A percentile compares a stretch with the other conserved stretches of the same genome.
These are phyloP conservation scores for Aspergillus pseudoglaucus DNA, from an alignment of 2,329 filamentous ascomycete species.

Conservation along the genomic window DNA sequence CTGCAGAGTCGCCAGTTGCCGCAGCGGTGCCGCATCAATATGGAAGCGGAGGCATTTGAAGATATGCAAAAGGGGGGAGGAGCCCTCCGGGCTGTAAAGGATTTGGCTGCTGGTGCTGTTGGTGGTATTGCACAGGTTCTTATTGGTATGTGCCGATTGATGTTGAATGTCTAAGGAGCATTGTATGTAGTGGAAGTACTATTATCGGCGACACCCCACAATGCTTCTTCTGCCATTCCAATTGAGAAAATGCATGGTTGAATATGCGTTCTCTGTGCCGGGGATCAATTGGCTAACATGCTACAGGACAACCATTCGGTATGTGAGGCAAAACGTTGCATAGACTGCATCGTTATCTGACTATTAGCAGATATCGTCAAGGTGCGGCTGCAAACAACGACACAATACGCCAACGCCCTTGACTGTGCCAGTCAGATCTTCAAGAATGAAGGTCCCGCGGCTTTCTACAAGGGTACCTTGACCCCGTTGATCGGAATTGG, in stretches of 20 bases:
- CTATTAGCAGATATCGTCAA: slow-evolving; percentile 75
- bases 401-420: slow-evolving; percentile 71
- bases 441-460: slow-evolving; percentile 75
- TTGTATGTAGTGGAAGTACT: no score
- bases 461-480: slow-evolving; percentile 97
- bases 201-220: no score
- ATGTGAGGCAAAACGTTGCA: slow-evolving; percentile 21
- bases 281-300: slow-evolving; percentile 18
- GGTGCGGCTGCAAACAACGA: slow-evolving; percentile 87
- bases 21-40: slow-evolving; percentile 5
- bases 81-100: slow-evolving; percentile 65
- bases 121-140: slow-evolving; percentile 92
- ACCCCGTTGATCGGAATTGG: slow-evolving; percentile 94
- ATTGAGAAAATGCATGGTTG: no score
- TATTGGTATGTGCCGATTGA: slow-evolving; percentile 59
- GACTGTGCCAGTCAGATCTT: slow-evolving; percentile 78
- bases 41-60: slow-evolving; percentile 32
- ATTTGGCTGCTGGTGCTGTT: slow-evolving; percentile 82
- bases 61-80: slow-evolving; percentile 33
- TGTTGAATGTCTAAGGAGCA: no score
- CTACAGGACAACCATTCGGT: slow-evolving; percentile 60
- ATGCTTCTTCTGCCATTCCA: no score
- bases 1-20: not conserved
- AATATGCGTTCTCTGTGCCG: no score
- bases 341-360: slow-evolving; percentile 11